Percentiles rank a stretch among this genome's conserved stretches.
phyloP scores from a whole-genome alignment of 2,329 filamentous ascomycete genomes.

The Delphinella strobiligena region DNA sequence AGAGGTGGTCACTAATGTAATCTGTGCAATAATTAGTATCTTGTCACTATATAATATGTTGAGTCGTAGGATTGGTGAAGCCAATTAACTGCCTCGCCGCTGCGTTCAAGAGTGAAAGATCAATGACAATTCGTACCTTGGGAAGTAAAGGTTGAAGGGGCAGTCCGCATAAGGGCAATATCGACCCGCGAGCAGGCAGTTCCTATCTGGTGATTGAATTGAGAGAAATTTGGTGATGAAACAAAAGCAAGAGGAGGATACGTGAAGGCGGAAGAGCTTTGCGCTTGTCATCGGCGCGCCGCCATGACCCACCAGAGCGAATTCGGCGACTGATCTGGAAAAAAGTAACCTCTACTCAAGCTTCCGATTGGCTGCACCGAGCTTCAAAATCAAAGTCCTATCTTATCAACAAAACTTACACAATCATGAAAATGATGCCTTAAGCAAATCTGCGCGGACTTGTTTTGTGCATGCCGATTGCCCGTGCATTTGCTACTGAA shows the following conservation, averaged over 20 bases:
- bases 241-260: background rate
- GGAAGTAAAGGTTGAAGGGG: slow-evolving; percentile 39
- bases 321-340: background rate
- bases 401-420: too few relatives aligned
- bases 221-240: background rate
- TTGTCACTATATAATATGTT: too few relatives aligned
- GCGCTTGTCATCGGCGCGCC: background rate
- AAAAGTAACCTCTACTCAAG: background rate
- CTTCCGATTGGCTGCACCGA: too few relatives aligned
- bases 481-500: too few relatives aligned
- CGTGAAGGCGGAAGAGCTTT: background rate
- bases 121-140: slow-evolving; percentile 41
- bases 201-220: slow-evolving; percentile 2
- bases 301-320: background rate
- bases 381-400: too few relatives aligned
- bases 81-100: too few relatives aligned
- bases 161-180: slow-evolving; percentile 31
- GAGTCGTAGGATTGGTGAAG: too few relatives aligned
- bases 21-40: slow-evolving; percentile 26
- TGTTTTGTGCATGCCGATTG: too few relatives aligned
- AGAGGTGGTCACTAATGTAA: slow-evolving; percentile 60
- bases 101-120: too few relatives aligned
- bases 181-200: slow-evolving; percentile 9
- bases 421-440: too few relatives aligned
- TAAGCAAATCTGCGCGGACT: too few relatives aligned